Evolutionary conservation across 2,329 filamentous ascomycete species (phyloP).

Genomic region (Sphaerulina populicola): DNA sequence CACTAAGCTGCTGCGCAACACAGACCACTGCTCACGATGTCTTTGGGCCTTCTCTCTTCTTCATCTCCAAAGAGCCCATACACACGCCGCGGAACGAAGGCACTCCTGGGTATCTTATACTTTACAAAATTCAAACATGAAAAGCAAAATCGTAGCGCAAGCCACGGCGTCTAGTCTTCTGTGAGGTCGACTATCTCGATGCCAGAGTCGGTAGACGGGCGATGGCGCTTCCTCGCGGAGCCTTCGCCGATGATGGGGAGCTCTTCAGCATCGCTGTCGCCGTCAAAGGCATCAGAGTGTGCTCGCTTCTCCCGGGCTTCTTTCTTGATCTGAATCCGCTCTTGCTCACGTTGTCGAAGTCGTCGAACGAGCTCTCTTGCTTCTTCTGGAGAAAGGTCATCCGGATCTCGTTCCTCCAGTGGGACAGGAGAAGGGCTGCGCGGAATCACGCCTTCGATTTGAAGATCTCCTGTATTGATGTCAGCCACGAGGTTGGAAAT

Average conservation of each 20-base stretch:
- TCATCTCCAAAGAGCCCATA: not conserved
- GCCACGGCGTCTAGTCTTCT: slow-evolving; percentile 14
- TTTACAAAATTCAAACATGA: not conserved
- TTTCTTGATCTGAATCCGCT: slow-evolving; percentile 10
- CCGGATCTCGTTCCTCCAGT: slow-evolving; percentile 25
- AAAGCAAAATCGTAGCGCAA: not conserved
- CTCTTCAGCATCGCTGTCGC: slow-evolving; percentile 18
- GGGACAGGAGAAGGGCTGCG: slow-evolving; percentile 23
- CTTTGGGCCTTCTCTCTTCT: not conserved
- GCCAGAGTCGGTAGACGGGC: slow-evolving; percentile 17
- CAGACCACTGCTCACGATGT: not conserved
- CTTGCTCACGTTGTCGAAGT: slow-evolving; percentile 5
- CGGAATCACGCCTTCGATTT: slow-evolving; percentile 25
- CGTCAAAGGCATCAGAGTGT: slow-evolving; percentile 12
- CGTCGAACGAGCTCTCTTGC: slow-evolving; percentile 21
- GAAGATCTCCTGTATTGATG: slow-evolving; percentile 22
- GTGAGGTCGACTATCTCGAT: slow-evolving; percentile 24
- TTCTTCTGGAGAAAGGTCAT: slow-evolving; percentile 22
- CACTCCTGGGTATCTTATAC: slow-evolving; percentile 1
- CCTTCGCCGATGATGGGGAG: slow-evolving; percentile 8
- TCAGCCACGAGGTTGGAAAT: not conserved
- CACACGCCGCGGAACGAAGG: not conserved
- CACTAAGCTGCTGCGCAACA: too few species aligned
- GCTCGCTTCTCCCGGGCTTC: slow-evolving; percentile 21
- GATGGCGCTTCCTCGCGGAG: slow-evolving; percentile 10